Conservation (phyloP, 75 land plant genomes). For the Pinus taeda region DNA sequence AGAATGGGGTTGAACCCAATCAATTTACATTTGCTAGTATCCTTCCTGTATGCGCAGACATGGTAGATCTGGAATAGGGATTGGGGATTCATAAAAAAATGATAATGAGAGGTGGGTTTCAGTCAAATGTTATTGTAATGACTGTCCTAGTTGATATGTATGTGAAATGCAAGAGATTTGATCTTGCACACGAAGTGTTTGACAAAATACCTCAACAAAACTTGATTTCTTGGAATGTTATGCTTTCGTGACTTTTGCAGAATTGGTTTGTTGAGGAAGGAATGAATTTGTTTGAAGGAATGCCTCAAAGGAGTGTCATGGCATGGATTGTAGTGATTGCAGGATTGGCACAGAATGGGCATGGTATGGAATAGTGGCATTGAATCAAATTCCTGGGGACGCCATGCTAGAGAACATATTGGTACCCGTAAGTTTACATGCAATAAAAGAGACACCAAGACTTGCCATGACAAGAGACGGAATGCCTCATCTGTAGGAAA, state of each 20-base stretch:
- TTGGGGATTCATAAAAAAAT: no score
- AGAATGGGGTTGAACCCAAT: constrained; percentile 18
- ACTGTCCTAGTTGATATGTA: constrained; percentile 12
- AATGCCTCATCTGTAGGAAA: neutral
- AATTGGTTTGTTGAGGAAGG: neutral
- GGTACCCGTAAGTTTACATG: neutral
- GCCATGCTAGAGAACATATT: no score
- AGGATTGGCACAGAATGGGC: constrained; percentile 17
- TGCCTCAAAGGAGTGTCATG: neutral
- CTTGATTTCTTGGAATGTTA: no score
- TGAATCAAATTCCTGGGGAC: no score
- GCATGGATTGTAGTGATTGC: constrained; percentile 22
- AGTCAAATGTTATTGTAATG: constrained; percentile 16
- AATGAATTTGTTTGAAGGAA: constrained; percentile 5
- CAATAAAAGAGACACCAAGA: neutral
- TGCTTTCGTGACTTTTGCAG: no score
- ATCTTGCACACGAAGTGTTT: no score
- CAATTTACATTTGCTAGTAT: constrained; percentile 27
- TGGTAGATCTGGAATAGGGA: constrained; percentile 15
- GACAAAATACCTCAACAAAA: no score
- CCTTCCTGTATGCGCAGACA: constrained; percentile 20
- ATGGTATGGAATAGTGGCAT: neutral
- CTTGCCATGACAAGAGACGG: neutral
- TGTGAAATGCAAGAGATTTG: constrained; percentile 3
- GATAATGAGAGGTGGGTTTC: constrained; percentile 2